Evolutionary conservation across 306 rosid species (phyloP).

Genomic region (Cercis canadensis): DNA sequence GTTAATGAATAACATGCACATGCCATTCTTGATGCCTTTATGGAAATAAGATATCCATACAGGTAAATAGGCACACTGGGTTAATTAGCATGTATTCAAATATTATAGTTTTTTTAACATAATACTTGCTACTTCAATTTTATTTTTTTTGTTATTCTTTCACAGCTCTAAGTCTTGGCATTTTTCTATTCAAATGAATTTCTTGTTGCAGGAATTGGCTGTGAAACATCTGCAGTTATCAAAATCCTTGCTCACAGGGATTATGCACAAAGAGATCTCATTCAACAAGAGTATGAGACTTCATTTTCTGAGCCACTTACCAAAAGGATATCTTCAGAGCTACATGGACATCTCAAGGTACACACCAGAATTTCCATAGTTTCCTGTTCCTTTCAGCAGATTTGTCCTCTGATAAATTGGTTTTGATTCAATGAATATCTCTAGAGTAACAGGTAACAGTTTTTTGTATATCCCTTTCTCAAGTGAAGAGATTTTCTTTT

Average conservation of each 20-base stretch:
- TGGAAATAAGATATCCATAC: no score
- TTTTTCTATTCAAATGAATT: background rate
- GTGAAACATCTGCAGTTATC: constrained; percentile 62
- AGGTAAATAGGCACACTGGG: no score
- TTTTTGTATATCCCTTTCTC: background rate
- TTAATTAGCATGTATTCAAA: no score
- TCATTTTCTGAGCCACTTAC: constrained; percentile 55
- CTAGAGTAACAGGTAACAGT: no score
- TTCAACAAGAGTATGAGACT: constrained; percentile 72
- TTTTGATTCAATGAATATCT: no score
- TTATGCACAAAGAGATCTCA: constrained; percentile 59
- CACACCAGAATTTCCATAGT: no score
- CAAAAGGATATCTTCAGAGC: constrained; percentile 64
- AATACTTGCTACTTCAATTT: no score
- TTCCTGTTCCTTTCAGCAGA: no score
- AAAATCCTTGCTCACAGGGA: constrained; percentile 73
- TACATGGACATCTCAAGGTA: constrained; percentile 69
- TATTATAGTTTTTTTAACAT: no score
- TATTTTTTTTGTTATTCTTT: background rate
- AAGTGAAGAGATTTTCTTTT: background rate
- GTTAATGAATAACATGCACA: no score
- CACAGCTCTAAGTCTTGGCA: background rate
- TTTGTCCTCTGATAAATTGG: no score
- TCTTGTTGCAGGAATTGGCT: constrained; percentile 59
- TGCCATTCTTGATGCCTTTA: no score